Evolutionary conservation across 2,329 filamentous ascomycete species (phyloP), one percentile per base, ranked within the genome.

Genomic region (Neonectria ditissima): DNA sequence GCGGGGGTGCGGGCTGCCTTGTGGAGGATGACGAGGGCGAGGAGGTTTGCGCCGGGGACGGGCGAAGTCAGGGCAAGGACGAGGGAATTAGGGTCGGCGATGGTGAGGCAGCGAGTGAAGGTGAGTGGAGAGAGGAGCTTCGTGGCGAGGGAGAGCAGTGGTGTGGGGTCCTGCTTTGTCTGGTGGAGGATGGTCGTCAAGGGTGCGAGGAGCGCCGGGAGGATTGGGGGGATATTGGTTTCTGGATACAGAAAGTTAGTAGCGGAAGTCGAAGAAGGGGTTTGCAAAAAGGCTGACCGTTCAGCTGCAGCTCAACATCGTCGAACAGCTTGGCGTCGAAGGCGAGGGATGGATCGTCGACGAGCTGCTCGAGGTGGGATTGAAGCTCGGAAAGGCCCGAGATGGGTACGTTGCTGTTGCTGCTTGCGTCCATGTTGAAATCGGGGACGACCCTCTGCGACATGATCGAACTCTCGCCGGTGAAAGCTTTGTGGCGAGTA

Each of bases 231-330:
- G 34, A 82, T 86, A 69, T 87, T 88, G 65, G 75, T 74, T 45
- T 86, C 86, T 87, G 45, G 14, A 16, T 10, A 24, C 1, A n/a
- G 1, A 1, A 16, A 51, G 48, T 66, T 55, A 65, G 59, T 7
- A 37, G 18, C 39, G 14, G 32, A 18, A 4, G 20, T 9, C 34
- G 18, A 22, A 20, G 26, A 30, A 8, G 16, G 16, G 10, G 8
- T 9, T 32, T 2, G 37, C 6, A 28, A 14, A 26, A 3, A 22
- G 7, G 52, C 63, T 47, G 73, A 84, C 86, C 83, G 44, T 81
- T 88, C 16, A 90, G 78, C 71, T 89, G 86, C 4, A 89, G 81
- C 69, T 86, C 83, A 47, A 89, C 83, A 70, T 87, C 78, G 70
- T 89, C 87, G 62, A 90, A 85, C 2, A 89, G 78, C 67, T 83